Evolutionary conservation across 75 land plant species (phyloP).

Genomic region (Sequoiadendron giganteum): DNA sequence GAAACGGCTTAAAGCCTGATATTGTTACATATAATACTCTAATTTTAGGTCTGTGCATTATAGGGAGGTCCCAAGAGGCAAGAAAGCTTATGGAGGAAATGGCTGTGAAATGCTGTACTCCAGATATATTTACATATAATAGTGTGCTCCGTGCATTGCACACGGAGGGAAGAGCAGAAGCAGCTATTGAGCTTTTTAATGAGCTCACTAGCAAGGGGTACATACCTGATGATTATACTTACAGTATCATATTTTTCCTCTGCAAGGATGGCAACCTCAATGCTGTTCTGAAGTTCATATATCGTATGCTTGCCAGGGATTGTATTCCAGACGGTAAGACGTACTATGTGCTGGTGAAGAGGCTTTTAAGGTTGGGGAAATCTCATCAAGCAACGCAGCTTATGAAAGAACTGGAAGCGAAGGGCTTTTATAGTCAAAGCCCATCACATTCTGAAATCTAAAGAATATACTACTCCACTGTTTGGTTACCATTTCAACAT

Average conservation of each 20-base stretch:
- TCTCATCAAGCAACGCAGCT: conserved; percentile 41
- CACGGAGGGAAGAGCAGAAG: conserved; percentile 43
- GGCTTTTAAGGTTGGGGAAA: conserved; percentile 32
- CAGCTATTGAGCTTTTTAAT: conserved; percentile 45
- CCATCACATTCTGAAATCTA: not conserved
- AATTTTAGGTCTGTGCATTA: conserved; percentile 43
- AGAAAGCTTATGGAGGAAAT: conserved; percentile 41
- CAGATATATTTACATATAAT: conserved; percentile 51
- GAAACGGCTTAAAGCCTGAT: conserved; percentile 52
- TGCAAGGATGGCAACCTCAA: conserved; percentile 51
- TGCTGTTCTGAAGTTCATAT: conserved; percentile 42
- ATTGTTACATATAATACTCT: conserved; percentile 43
- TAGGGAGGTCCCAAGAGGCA: conserved; percentile 46
- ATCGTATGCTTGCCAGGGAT: conserved; percentile 39
- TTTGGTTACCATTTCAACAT: not conserved
- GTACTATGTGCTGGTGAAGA: conserved; percentile 56
- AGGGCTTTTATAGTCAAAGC: conserved; percentile 15
- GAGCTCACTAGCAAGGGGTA: conserved; percentile 50
- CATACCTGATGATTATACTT: conserved; percentile 52
- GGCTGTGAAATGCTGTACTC: conserved; percentile 35
- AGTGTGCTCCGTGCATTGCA: conserved; percentile 46
- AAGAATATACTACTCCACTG: not conserved
- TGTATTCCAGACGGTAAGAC: conserved; percentile 38
- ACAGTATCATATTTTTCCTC: conserved; percentile 44
- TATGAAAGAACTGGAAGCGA: conserved; percentile 51